Base-by-base conservation (phyloP, 163 green algal species). In the Scenedesmus sp. region DNA sequence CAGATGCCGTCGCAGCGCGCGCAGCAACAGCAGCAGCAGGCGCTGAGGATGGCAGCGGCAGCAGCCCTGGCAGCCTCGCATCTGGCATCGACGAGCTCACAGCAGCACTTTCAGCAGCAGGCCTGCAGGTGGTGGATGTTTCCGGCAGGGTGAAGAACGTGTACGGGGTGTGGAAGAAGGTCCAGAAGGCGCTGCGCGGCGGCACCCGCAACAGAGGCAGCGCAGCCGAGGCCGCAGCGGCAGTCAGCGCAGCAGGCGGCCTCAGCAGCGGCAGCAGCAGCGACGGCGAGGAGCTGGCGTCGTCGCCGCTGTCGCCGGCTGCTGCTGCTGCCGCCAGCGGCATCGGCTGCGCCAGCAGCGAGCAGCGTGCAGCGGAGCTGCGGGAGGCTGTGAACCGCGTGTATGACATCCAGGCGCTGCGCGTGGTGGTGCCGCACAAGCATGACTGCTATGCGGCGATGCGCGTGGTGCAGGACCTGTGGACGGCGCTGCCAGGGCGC, bases 91-190 rank as follows among this genome's bases (percentile, higher is more conserved):
- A 97, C 90, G 86, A 91, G 76, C 85, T 97, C 4, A 93, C 93
- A 23, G 23, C 85, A 20, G 91, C 90, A 9, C 88, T 97, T 64
- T 76, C 92, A 5, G 76, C 70, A 1, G 86, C 84, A 56, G 94
- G 92, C 55, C 66, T 97, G 18, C 67, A 87, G 52, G 93, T 97
- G 82, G 94, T 95, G 55, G 97, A 99, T 88, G 91, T 99, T 46
- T 96, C 91, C 9, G 97, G 97, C 12, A 94, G 97, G 4, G 95
- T 96, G 66, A 99, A 99, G 94, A 97, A 98, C 91, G 91, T 99
- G 86, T 98, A 96, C 74, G 96, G 96, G 7, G 96, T 98, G 57
- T 96, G 92, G 88, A 93, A 92, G 5, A 99, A 99, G 94, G 56
- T 93, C 18, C 76, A 91, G 73, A 97, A 96, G 91, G 77, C 59